Percentiles rank a stretch among this genome's conserved stretches.
phyloP scores from a whole-genome alignment of 108 stramenopile species.

The Fragilariopsis cylindrus region DNA sequence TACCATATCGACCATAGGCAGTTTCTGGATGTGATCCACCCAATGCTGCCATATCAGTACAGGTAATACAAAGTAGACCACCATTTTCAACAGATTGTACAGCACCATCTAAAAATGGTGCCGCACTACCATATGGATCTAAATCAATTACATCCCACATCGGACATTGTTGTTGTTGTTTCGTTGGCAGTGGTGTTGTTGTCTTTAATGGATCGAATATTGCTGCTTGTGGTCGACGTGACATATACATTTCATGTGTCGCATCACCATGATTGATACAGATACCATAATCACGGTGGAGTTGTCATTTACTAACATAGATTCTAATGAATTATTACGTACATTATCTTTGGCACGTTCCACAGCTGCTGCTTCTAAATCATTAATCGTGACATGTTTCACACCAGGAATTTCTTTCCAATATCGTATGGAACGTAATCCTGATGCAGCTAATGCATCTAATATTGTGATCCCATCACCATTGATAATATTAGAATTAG shows the following conservation, averaged over 20 bases:
- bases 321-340: slow-evolving; percentile 71
- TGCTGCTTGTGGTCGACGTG: slow-evolving; percentile 45
- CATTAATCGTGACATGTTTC: slow-evolving; percentile 89
- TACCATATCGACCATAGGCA: slow-evolving; percentile 91
- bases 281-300: slow-evolving; percentile 68
- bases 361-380: slow-evolving; percentile 84
- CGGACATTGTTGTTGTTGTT: slow-evolving; percentile 47
- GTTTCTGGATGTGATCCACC: slow-evolving; percentile 94
- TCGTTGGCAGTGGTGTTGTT: slow-evolving; percentile 39
- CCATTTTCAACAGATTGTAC: slow-evolving; percentile 90
- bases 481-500: background rate
- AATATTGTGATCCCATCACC: slow-evolving; percentile 82
- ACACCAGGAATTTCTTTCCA: slow-evolving; percentile 94
- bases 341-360: slow-evolving; percentile 77
- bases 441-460: slow-evolving; percentile 97
- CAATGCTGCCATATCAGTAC: slow-evolving; percentile 97
- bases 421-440: slow-evolving; percentile 94
- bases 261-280: slow-evolving; percentile 77
- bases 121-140: slow-evolving; percentile 98
- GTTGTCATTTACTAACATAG: slow-evolving; percentile 59
- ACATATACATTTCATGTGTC: slow-evolving; percentile 79
- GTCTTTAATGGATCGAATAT: slow-evolving; percentile 25
- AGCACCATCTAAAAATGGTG: slow-evolving; percentile 95
- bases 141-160: slow-evolving; percentile 95
- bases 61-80: slow-evolving; percentile 94